Evolutionary conservation across 164 flowering plant species (phyloP), one percentile per base, ranked within the genome.

Genomic region (Stephania yunnanensis): DNA sequence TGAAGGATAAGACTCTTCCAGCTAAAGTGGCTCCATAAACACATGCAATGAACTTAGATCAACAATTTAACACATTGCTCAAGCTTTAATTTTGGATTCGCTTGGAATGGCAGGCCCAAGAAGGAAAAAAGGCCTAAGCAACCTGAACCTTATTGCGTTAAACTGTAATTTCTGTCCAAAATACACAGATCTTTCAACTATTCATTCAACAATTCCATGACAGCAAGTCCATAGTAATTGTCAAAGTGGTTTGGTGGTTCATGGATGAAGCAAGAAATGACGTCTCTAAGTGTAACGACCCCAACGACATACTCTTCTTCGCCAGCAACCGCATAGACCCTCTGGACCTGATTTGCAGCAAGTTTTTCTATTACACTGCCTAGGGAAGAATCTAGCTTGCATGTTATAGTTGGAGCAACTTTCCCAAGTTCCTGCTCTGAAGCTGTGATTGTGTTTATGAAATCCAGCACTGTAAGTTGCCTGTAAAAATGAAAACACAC

Each of bases 221-320:
- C 80, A 10, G 91, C 76, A 75, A 80, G 85, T 10, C 87, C 89
- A 15, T 87, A 85, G 80, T 90, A 83, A 70, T 84, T 75, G 69
- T 87, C 91, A 30, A 92, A 88, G 83, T 90, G 83, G 75, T 87
- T 84, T 3, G 90, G 90, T 5, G 99, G 99, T 75, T 95, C 99
- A 78, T 6, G 75, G 63, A 95, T 84, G 80, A 93, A 95, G 85
- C 97, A 91, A 31, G 99, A 90, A 68, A 95, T 95, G 73, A 93
- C 97, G 76, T 95, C 97, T 82, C 96, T 85, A 48, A 95, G 91
- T 0, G 97, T 95, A 61, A 91, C 86, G n/a, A 93, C 92, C 1
- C 97, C 99, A 19, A 79, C 69, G 7, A 90, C 91, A 74, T 85
- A 87, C 8, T 79, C 76, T 1, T 79, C 86, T 8, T 78, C 75